These are phyloP conservation scores for Penicillium decumbens DNA, from an alignment of 2,329 filamentous ascomycete genomes.

Conservation along the genomic window DNA sequence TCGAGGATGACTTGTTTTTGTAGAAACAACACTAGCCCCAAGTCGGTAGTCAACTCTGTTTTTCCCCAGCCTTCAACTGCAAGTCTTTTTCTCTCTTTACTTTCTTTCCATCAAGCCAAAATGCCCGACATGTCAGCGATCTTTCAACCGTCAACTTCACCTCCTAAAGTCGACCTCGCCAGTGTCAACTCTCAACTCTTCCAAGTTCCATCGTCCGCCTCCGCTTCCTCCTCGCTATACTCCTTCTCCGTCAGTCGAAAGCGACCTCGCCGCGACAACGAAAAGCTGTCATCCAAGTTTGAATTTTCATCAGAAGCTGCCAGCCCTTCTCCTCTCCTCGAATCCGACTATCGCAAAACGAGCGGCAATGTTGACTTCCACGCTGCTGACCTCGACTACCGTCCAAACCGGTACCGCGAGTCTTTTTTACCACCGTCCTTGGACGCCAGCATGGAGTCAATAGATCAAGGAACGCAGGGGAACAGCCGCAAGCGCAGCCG, in stretches of 20 bases:
- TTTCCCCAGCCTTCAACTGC: background rate
- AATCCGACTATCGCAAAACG: constrained; percentile 38
- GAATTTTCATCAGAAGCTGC: constrained; percentile 24
- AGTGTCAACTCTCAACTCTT: constrained; percentile 38
- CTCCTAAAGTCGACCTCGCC: constrained; percentile 38
- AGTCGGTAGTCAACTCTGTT: background rate
- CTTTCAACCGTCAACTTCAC: constrained; percentile 34
- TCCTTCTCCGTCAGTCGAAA: constrained; percentile 35
- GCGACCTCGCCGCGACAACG: constrained; percentile 28
- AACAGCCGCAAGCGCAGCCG: constrained; percentile 33
- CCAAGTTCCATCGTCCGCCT: constrained; percentile 33
- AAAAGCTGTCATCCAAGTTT: constrained; percentile 21
- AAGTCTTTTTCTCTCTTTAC: background rate
- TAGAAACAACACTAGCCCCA: background rate
- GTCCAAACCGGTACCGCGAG: constrained; percentile 42
- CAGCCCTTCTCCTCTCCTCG: constrained; percentile 38
- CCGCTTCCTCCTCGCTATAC: constrained; percentile 38
- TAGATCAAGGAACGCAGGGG: constrained; percentile 17
- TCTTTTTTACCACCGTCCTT: constrained; percentile 24
- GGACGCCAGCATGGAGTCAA: constrained; percentile 26
- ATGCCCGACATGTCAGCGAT: constrained; percentile 33
- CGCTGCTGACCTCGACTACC: constrained; percentile 37
- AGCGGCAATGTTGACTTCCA: constrained; percentile 24
- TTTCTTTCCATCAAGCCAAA: constrained; percentile 1
- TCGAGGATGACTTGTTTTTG: background rate